Evolutionary conservation across 352 stramenopile genomes (phyloP), one percentile per base, ranked within the genome.

Genomic region (Phytopythium sindhum): DNA sequence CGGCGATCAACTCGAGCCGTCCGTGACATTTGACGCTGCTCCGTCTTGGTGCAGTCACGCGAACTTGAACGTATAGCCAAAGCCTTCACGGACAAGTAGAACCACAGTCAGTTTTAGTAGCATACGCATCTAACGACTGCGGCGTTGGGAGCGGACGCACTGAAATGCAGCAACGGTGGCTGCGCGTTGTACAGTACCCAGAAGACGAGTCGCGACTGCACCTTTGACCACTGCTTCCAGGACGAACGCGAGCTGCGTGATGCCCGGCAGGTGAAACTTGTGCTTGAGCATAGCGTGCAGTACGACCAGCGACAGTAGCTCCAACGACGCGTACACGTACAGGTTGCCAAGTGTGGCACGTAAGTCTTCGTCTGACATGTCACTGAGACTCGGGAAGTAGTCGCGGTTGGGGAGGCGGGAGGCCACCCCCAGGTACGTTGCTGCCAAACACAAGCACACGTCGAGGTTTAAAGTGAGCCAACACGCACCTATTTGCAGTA

Each of bases 1-100:
- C 14, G 19, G 8, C 21, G 4, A 7, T 52, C 45, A 28, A 52
- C 21, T 17, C 9, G 45, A 52, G 29, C n/a, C 33, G 39, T 61
- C 14, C 21, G 23, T 35, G 9, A 17, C 7, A 4, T 48, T 48
- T 28, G n/a, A 7, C 1, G 17, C 29, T 29, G 51, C 10, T 7
- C 28, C 1, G 28, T 68, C 59, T 21, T 68, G 64, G 12, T 39
- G 33, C 26, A 80, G 57, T 69, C 73, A 77, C 21, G 54, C 61
- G 50, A 80, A 78, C 62, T 80, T 60, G 51, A 80, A 77, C 11
- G 63, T 72, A 50, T 73, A 78, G 55, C 78, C 73, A 21, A 57
- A 69, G 21, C 64, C 68, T 73, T 35, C 10, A 12, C 7, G 47
- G 23, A 35, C 47, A 31, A 56, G 47, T 15, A 31, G 23, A 52